Percentiles rank a stretch among this genome's conserved stretches.
These are phyloP conservation scores for Baorangia bicolor DNA, from an alignment of 768 basidiomycete genomes.

Conservation along the genomic window DNA sequence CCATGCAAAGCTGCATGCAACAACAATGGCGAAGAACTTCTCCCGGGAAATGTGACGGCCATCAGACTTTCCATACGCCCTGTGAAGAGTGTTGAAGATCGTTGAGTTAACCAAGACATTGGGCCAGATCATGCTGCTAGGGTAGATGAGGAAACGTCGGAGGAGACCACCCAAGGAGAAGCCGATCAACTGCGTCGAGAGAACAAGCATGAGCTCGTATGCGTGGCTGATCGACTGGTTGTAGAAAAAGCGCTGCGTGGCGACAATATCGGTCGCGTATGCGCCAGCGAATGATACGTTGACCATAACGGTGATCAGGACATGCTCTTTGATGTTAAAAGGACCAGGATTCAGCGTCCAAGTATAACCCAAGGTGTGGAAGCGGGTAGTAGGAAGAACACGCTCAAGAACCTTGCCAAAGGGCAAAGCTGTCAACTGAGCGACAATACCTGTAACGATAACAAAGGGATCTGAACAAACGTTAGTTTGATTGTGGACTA, in stretches of 20 bases:
- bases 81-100: conserved; percentile 86
- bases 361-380: conserved; percentile 68
- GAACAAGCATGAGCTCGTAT: conserved; percentile 62
- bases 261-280: conserved; percentile 69
- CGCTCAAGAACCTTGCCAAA: conserved; percentile 68
- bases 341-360: conserved; percentile 82
- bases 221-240: conserved; percentile 48
- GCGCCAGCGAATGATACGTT: conserved; percentile 64
- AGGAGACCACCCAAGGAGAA: conserved; percentile 72
- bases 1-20: conserved; percentile 61
- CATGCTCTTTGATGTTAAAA: conserved; percentile 91
- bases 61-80: conserved; percentile 64
- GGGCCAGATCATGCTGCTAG: conserved; percentile 89
- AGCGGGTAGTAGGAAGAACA: conserved; percentile 59
- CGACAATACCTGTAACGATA: conserved; percentile 63
- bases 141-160: conserved; percentile 83
- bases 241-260: conserved; percentile 71
- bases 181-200: conserved; percentile 67
- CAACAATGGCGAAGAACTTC: conserved; percentile 70
- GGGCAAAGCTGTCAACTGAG: conserved; percentile 73
- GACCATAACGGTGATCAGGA: conserved; percentile 79
- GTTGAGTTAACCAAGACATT: conserved; percentile 80
- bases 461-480: conserved; percentile 57
- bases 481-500: conserved; percentile 8
- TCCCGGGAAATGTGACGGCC: conserved; percentile 74